Percentiles rank a stretch among this genome's conserved stretches.
Evolutionary conservation across 106 monocot genomes (phyloP).

Genomic region (Agapanthus africanus): DNA sequence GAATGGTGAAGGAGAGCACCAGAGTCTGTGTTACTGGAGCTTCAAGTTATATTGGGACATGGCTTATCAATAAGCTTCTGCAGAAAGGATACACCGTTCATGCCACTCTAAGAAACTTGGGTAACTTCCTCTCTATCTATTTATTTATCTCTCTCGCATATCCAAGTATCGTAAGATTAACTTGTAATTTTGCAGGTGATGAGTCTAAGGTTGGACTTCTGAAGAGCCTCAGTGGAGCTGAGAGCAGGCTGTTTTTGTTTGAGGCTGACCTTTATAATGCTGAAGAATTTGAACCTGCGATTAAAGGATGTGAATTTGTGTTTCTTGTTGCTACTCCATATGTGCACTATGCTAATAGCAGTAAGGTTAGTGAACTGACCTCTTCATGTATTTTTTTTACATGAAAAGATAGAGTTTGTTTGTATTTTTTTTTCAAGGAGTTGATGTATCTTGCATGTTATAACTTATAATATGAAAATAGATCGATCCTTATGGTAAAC

Average conservation of each 20-base stretch:
- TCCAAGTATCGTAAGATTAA: no score
- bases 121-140: background rate
- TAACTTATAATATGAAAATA: no score
- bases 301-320: conserved; percentile 45
- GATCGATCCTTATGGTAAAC: no score
- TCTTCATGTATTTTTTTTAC: no score
- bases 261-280: conserved; percentile 47
- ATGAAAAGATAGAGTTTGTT: no score
- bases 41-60: conserved; percentile 40
- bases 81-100: conserved; percentile 38
- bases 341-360: background rate
- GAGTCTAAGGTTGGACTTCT: conserved; percentile 27
- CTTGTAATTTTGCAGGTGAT: conserved; percentile 18
- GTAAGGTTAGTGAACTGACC: background rate
- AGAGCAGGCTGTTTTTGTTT: conserved; percentile 33
- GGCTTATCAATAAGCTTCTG: conserved; percentile 48
- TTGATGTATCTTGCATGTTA: no score
- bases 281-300: conserved; percentile 31
- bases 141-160: background rate
- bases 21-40: conserved; percentile 57
- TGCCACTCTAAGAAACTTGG: conserved; percentile 50
- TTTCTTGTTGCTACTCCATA: no score
- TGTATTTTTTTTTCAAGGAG: no score
- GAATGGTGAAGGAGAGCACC: conserved; percentile 4
- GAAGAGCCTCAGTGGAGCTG: conserved; percentile 38